Percentiles rank a stretch among this genome's conserved stretches.
Conservation (phyloP, 148 eudicot species). For the Vaccinium vitisidaea region DNA sequence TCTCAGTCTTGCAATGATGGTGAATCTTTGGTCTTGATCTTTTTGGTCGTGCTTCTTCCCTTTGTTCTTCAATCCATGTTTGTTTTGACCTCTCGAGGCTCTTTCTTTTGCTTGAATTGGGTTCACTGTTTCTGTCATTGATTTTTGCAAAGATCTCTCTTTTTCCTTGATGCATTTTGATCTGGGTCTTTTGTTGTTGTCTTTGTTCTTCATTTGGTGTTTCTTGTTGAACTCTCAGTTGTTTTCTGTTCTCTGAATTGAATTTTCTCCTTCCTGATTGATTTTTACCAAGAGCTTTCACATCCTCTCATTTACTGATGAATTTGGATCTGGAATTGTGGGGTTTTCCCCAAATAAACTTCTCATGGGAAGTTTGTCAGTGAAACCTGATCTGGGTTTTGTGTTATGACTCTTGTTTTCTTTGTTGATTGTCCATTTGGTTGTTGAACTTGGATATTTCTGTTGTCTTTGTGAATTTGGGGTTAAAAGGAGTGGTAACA, state of each 20-base stretch:
- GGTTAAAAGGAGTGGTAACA: not conserved
- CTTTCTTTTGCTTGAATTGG: not conserved
- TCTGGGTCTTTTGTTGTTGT: not conserved
- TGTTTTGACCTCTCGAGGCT: not conserved
- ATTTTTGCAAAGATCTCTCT: not conserved
- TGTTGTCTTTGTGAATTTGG: not conserved
- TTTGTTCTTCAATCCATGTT: not conserved
- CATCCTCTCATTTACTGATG: slow-evolving; percentile 16
- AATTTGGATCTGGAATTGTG: slow-evolving; percentile 18
- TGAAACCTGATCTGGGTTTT: not conserved
- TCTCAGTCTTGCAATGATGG: not conserved
- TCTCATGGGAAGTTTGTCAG: not conserved
- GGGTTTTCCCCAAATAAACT: not conserved
- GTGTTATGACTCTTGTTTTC: not conserved
- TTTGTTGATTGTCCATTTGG: not conserved
- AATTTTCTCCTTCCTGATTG: not conserved
- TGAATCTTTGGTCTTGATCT: slow-evolving; percentile 20
- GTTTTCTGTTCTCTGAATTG: not conserved
- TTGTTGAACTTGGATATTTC: not conserved
- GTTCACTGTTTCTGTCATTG: slow-evolving; percentile 4
- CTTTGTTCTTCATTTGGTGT: not conserved
- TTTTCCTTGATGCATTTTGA: not conserved
- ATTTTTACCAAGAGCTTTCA: not conserved
- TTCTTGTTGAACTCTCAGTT: not conserved
- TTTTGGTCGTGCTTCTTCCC: not conserved